phyloP scores from a whole-genome alignment of 768 basidiomycete genomes.

The Omphalotus guepiniiformis region DNA sequence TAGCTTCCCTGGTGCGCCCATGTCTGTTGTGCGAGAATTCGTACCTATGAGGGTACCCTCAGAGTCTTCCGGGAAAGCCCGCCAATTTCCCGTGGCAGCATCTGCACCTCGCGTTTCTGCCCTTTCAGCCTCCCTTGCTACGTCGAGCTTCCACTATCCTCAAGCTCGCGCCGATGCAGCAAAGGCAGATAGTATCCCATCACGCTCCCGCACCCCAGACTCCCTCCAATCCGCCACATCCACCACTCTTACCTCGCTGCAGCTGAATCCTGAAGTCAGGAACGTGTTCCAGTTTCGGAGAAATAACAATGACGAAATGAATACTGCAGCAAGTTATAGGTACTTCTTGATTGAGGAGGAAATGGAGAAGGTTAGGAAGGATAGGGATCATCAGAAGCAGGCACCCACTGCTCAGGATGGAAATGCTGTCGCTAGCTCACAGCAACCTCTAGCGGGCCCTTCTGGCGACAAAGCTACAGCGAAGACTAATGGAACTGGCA shows the following conservation, averaged over 20 bases:
- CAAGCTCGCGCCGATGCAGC: constrained; percentile 9
- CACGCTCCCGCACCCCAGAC: not conserved
- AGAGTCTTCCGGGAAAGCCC: constrained; percentile 21
- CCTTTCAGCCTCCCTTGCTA: constrained; percentile 44
- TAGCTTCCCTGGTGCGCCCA: constrained; percentile 9
- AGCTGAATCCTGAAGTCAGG: not conserved
- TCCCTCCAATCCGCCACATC: constrained; percentile 8
- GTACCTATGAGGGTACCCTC: constrained; percentile 26
- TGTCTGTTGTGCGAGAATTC: constrained; percentile 35
- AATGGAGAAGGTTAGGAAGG: constrained; percentile 7
- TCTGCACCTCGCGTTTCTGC: constrained; percentile 31
- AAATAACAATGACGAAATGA: not conserved
- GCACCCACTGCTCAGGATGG: not conserved
- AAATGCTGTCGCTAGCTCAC: no score
- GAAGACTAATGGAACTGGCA: no score
- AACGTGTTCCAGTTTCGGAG: constrained; percentile 5
- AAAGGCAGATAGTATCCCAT: not conserved
- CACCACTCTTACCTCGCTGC: not conserved
- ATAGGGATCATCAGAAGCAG: not conserved
- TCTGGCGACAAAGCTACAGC: no score
- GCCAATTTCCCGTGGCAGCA: constrained; percentile 8
- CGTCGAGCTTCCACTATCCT: constrained; percentile 35
- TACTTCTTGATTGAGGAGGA: constrained; percentile 11
- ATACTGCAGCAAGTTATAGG: constrained; percentile 10
- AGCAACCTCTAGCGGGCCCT: not conserved